Evolutionary conservation across 805 yeast species (phyloP), one percentile per base, ranked within the genome.

Genomic region (Ogataea parapolymorpha): DNA sequence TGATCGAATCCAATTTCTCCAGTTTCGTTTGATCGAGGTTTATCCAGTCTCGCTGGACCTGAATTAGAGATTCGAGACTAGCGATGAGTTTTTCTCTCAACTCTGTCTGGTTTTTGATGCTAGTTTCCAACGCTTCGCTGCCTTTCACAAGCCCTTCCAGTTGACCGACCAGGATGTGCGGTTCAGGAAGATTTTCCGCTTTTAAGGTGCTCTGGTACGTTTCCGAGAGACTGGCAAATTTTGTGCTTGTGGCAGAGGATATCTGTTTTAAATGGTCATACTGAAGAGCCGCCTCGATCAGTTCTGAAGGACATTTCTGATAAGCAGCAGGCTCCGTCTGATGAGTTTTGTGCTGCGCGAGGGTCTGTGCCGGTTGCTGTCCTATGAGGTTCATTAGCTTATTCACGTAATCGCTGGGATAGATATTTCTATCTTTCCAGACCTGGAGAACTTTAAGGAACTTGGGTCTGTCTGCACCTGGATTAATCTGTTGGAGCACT

Each of bases 371-470:
- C 11, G 43, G 30, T 4, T 24, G 17, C 10, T 23, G 23, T n/a
- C 43, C 43, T 13, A 40, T n/a, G 4, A 26, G 8, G 8, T 12
- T 18, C 11, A 41, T 40, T 26, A 59, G 46, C 10, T 36, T 40
- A 3, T 46, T 48, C 13, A 59, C 52, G 32, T 51, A 46, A 4
- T 42, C 28, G 2, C 42, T 42, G 11, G 60, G 50, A 48, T 75
- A 79, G 1, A 81, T 71, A 12, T 54, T 54, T 37, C 87, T 59
- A 31, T 79, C 77, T 37, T 66, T 68, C 83, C 86, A 78, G 11
- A 81, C 81, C 35, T 65, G 68, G 5, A 81, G 62, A 18, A 79
- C 68, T 38, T 82, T 67, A 24, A 62, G 66, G 15, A 77, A 68
- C 46, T 73, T 77, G 9, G 67, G 39, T 2, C 52, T 41, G 39